phyloP scores from a whole-genome alignment of 306 rosid genomes.

The Castanea sativa region DNA sequence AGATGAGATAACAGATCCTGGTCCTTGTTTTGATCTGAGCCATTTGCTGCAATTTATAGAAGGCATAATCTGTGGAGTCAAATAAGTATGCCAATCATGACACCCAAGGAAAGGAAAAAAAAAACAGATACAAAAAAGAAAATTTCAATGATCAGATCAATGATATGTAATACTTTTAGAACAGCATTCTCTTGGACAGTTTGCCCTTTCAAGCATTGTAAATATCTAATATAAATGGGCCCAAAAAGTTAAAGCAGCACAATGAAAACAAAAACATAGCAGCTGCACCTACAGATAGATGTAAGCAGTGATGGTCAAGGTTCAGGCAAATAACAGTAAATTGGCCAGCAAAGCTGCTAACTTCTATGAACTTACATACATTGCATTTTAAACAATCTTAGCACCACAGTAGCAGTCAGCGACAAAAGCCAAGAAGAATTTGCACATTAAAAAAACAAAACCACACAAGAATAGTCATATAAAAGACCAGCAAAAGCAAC shows the following conservation, averaged over 20 bases:
- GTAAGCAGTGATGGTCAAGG: neutral
- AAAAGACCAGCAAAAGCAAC: neutral
- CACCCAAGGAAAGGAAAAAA: slow-evolving; percentile 22
- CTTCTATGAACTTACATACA: neutral
- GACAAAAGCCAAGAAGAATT: neutral
- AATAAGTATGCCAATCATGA: slow-evolving; percentile 29
- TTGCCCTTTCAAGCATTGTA: neutral
- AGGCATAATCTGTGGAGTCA: slow-evolving; percentile 32
- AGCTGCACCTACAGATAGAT: neutral
- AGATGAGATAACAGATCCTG: slow-evolving; percentile 65
- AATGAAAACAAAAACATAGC: neutral
- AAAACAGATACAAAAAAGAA: slow-evolving; percentile 7
- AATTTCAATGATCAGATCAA: slow-evolving; percentile 10
- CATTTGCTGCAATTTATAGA: slow-evolving; percentile 61
- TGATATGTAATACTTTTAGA: neutral
- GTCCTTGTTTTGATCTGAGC: slow-evolving; percentile 47
- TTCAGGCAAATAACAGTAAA: slow-evolving; percentile 3
- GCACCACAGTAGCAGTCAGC: neutral
- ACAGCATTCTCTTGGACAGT: neutral
- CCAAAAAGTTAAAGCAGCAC: neutral
- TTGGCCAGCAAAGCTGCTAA: neutral
- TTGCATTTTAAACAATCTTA: neutral
- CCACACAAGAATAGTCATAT: neutral
- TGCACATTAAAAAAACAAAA: neutral
- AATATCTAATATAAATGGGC: neutral